Evolutionary conservation across 75 land plant species (phyloP).

Genomic region (Selaginella tamariscina): DNA sequence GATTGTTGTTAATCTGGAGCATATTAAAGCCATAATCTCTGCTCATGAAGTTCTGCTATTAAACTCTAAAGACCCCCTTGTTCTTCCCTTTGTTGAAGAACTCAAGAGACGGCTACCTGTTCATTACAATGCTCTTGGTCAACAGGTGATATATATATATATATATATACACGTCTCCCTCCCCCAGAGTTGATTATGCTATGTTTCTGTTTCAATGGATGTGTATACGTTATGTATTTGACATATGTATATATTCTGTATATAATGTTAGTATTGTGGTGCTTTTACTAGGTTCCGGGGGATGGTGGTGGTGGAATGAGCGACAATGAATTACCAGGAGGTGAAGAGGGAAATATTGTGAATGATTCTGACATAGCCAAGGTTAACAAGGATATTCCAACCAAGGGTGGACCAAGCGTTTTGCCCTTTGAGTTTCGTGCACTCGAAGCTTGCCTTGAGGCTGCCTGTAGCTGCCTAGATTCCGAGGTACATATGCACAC

Average conservation of each 20-base stretch:
- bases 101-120: slow-evolving; percentile 41
- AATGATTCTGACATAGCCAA: too few relatives aligned
- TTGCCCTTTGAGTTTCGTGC: slow-evolving; percentile 88
- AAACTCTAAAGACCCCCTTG: slow-evolving; percentile 46
- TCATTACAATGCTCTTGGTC: slow-evolving; percentile 17
- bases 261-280: neutral
- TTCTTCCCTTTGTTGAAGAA: slow-evolving; percentile 48
- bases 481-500: slow-evolving; percentile 32
- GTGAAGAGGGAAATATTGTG: too few relatives aligned
- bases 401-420: slow-evolving; percentile 30
- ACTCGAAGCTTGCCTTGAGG: slow-evolving; percentile 68
- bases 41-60: slow-evolving; percentile 53
- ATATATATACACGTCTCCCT: too few relatives aligned
- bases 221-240: too few relatives aligned
- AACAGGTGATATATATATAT: slow-evolving; percentile 17
- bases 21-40: slow-evolving; percentile 51
- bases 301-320: slow-evolving; percentile 1
- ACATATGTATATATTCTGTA: too few relatives aligned
- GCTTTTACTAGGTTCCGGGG: neutral
- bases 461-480: slow-evolving; percentile 68
- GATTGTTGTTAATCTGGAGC: slow-evolving; percentile 77
- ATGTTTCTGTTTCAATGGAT: too few relatives aligned
- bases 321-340: neutral
- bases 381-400: neutral
- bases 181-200: too few relatives aligned